phyloP scores from a whole-genome alignment of 139 green algal genomes.

The Tetradesmus obliquus region DNA sequence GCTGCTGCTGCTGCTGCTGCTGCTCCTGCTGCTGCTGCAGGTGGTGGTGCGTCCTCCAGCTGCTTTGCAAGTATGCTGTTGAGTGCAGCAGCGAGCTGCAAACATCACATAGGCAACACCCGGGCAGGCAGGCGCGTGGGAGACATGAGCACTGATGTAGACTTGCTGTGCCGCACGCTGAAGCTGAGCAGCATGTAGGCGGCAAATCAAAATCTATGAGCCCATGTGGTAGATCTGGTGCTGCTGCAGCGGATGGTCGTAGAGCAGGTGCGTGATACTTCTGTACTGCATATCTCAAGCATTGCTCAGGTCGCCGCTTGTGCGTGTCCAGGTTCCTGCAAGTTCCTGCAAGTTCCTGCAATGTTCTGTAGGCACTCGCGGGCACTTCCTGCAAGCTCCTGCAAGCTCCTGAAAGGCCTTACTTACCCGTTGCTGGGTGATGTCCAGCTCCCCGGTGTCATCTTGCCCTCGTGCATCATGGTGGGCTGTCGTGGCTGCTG shows the following conservation, averaged over 20 bases:
- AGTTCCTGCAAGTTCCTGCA: not conserved
- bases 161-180: too few species aligned
- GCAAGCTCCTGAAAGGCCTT: not conserved
- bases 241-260: too few species aligned
- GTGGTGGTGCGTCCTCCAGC: not conserved
- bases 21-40: not conserved
- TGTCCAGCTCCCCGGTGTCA: not conserved
- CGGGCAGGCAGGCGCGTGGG: not conserved
- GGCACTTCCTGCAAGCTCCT: not conserved
- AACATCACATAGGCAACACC: not conserved
- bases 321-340: not conserved
- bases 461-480: not conserved
- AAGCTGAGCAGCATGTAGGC: too few species aligned
- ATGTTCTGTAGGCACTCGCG: too few species aligned
- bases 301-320: too few species aligned
- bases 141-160: too few species aligned
- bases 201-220: too few species aligned
- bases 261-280: not conserved
- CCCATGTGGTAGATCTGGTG: too few species aligned
- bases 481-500: not conserved
- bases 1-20: not conserved
- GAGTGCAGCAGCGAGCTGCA: slow-evolving; percentile 25
- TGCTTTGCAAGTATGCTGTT: not conserved
- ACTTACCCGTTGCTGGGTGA: not conserved
- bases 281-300: too few species aligned